Evolutionary conservation across 768 basidiomycete genomes (phyloP), one percentile per base, ranked within the genome.

Genomic region (Grammothele lineata): DNA sequence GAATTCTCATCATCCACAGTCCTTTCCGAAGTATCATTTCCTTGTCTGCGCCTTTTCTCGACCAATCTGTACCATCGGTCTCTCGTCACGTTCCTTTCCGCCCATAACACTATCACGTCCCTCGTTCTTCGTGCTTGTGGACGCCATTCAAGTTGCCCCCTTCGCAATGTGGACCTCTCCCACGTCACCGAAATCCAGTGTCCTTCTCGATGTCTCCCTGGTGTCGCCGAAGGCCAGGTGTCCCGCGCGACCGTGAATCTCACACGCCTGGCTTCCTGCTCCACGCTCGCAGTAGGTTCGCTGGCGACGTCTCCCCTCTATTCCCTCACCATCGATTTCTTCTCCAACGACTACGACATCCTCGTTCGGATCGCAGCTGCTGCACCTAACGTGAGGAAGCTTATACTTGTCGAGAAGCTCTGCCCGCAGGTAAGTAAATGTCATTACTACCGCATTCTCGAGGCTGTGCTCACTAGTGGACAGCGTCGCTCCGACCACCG

Each of bases 41-140:
- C 23, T 11, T 19, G 18, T 1, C 47, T 48, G 1, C 1, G 1
- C 12, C 18, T 21, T 2, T 41, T 48, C 33, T 24, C 39, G 5
- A 41, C 47, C 10, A 41, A 36, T n/a, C 47, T 48, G 6, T 40
- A 39, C 18, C 47, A 48, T 17, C 45, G 38, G 14, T 33, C 4
- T 4, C 23, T 37, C 10, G 22, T 27, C 4, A 36, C 39, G 2
- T 48, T 48, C 34, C 34, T 48, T 18, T 11, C 3, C 9, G 5
- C 34, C 24, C 32, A 48, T 32, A 4, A 17, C 2, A 23, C 40
- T 5, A 2, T 48, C 11, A 24, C n/a, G 23, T 22, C 39, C 1
- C 47, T 48, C 33, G 8, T 22, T 7, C 22, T 48, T 4, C 39
- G 26, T 1, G 17, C n/a, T 4, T 48, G 47, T 19, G 39, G 47